A percentile compares a stretch with the other conserved stretches of the same genome.
Conservation (phyloP, 345 rosid species). For the Toxicodendron radicans region DNA sequence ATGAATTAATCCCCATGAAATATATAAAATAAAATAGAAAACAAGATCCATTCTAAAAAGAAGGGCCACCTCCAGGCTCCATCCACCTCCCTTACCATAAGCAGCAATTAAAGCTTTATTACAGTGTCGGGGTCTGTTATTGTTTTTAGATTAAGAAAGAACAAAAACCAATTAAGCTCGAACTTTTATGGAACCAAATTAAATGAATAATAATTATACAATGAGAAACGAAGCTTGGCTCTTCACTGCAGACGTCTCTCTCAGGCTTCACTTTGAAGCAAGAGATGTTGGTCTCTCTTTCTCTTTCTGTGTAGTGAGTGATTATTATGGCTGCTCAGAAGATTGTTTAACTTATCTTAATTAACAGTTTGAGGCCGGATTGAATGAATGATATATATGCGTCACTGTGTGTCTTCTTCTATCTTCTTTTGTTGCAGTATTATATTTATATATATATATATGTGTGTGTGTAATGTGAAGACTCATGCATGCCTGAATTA, state of each 20-base stretch:
- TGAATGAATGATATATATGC: no score
- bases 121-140: constrained; percentile 30
- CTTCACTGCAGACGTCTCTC: background rate
- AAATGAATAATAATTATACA: constrained; percentile 6
- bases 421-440: no score
- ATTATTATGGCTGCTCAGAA: no score
- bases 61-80: constrained; percentile 25
- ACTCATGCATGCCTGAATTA: no score
- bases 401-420: no score
- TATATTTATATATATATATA: no score
- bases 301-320: no score
- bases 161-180: constrained; percentile 33
- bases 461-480: no score
- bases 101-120: constrained; percentile 27
- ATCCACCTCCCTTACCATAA: background rate
- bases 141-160: background rate
- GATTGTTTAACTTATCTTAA: no score
- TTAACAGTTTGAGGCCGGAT: no score
- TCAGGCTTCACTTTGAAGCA: constrained; percentile 45
- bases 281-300: constrained; percentile 48
- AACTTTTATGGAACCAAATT: constrained; percentile 27
- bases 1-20: constrained; percentile 11
- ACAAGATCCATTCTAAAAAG: constrained; percentile 44
- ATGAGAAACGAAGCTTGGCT: constrained; percentile 1
- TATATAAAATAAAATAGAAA: constrained; percentile 4